Conservation (phyloP, 164 flowering plant genomes). For the Nelumbo lutea region DNA sequence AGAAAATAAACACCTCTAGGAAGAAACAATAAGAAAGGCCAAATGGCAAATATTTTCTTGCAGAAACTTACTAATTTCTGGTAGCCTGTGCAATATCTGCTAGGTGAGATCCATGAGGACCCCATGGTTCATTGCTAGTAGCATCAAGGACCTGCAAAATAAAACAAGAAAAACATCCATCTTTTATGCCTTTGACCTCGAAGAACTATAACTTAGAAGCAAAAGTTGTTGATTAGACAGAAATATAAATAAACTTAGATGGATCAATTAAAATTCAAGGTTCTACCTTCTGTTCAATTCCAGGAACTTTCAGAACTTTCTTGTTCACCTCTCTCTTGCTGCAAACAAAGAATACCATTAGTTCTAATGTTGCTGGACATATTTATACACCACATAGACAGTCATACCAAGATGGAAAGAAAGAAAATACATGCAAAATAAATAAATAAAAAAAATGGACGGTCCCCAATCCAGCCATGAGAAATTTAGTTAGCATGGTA, state of each 20-base stretch:
- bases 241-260: background rate
- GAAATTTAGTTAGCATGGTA: no score
- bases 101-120: slow-evolving; percentile 94
- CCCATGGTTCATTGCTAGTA: slow-evolving; percentile 99
- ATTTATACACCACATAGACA: no score
- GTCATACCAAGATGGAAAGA: no score
- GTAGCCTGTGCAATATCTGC: slow-evolving; percentile 96
- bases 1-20: slow-evolving; percentile 5
- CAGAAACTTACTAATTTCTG: slow-evolving; percentile 65
- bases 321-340: slow-evolving; percentile 98
- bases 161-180: background rate
- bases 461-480: no score
- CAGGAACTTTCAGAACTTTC: slow-evolving; percentile 95
- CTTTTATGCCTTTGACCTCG: background rate
- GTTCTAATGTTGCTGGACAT: background rate
- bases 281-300: slow-evolving; percentile 88
- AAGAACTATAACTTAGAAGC: background rate
- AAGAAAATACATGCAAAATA: no score
- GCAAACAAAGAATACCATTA: slow-evolving; percentile 25
- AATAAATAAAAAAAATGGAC: no score
- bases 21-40: slow-evolving; percentile 2
- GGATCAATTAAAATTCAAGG: background rate
- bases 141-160: slow-evolving; percentile 87
- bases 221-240: no score
- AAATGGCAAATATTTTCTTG: background rate